A percentile compares a stretch with the other conserved stretches of the same genome.
These are phyloP conservation scores for Bretziella fagacearum DNA, from an alignment of 2,329 filamentous ascomycete species.

Conservation along the genomic window DNA sequence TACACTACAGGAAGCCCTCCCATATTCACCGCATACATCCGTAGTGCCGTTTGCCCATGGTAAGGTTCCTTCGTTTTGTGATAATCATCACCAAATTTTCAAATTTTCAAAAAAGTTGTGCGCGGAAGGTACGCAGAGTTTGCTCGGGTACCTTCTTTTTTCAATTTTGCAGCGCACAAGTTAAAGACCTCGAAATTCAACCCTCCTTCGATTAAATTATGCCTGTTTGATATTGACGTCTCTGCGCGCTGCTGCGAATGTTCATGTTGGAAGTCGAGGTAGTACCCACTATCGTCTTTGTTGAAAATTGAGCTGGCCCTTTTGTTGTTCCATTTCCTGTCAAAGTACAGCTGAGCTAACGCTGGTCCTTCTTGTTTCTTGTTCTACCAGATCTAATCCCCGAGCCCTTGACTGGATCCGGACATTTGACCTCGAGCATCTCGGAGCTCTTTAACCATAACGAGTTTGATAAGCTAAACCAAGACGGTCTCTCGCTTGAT, in stretches of 20 bases:
- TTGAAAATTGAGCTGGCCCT: too few species aligned
- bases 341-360: not conserved
- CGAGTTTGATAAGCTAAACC: slow-evolving; percentile 52
- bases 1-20: slow-evolving; percentile 56
- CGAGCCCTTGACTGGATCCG: slow-evolving; percentile 42
- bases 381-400: slow-evolving; percentile 44
- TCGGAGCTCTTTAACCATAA: slow-evolving; percentile 33
- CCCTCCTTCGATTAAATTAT: not conserved
- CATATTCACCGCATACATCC: slow-evolving; percentile 68
- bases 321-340: too few species aligned
- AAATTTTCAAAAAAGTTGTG: not conserved
- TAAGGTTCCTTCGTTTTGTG: slow-evolving; percentile 21
- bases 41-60: slow-evolving; percentile 64
- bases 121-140: slow-evolving; percentile 2
- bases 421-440: slow-evolving; percentile 34
- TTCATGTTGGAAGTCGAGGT: too few species aligned
- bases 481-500: slow-evolving; percentile 40
- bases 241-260: too few species aligned
- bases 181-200: not conserved
- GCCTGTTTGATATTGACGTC: too few species aligned
- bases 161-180: not conserved
- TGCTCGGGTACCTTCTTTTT: not conserved
- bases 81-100: not conserved
- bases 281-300: too few species aligned
- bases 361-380: not conserved